Evolutionary conservation across 2,329 filamentous ascomycete genomes (phyloP), one percentile per base, ranked within the genome.

Genomic region (Aspergillus pseudonomiae): DNA sequence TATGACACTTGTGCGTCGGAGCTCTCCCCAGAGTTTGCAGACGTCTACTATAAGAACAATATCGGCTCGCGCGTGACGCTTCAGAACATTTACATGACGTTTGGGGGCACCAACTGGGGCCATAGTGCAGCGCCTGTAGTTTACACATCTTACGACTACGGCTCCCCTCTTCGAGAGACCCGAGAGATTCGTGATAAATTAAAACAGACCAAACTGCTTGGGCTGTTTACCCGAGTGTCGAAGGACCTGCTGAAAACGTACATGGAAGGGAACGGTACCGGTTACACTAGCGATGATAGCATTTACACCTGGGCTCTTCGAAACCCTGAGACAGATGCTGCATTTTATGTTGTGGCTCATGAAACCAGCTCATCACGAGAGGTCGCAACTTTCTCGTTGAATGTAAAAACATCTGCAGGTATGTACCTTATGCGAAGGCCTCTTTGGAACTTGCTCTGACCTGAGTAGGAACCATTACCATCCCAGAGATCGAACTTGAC

Each of bases 21-120:
- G 53, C 81, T 83, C 39, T 78, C 75, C 24, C 74, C 78, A 0
- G 79, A 79, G 14, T 86, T 84, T 70, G 79, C 83, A 1, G 83
- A 86, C 71, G 81, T 87, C 1, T 86, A 84, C 61, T 86, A 86
- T 70, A 86, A 86, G 69, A 84, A 85, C 66, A 82, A 85, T 58
- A 80, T 86, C 61, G 84, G 79, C 6, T 83, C 85, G 59, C 75
- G 80, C 26, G 76, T 81, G 1, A 85, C 83, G 0, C 70, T 85
- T 12, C 74, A 83, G 39, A 85, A 78, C 53, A 63, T 86, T 16
- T 86, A 86, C 66, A 85, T 86, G 75, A 78, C 80, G 0, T 84
- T 78, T 67, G 84, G 84, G n/a, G 84, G 84, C 1, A 86, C 84
- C 0, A 86, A 84, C 64, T 86, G 84, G 84, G 84, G 82, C 9